These are phyloP conservation scores for Calamus simplicifolius DNA, from an alignment of 176 grass and related monocot genomes.

Conservation along the genomic window DNA sequence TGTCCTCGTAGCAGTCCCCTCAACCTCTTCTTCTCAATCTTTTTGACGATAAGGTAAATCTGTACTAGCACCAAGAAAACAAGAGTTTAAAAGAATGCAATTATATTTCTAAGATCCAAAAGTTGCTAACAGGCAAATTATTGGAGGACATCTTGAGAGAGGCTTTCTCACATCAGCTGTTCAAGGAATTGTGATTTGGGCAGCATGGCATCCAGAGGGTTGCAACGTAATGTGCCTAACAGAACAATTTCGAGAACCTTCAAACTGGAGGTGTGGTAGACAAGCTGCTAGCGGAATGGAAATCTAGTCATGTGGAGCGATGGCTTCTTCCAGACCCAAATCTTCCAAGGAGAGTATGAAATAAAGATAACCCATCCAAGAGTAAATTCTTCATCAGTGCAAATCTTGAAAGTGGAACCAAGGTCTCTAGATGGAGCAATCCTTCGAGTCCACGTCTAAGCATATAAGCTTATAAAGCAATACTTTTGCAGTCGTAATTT, in stretches of 20 bases:
- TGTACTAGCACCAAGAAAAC: no score
- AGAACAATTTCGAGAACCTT: constrained; percentile 58
- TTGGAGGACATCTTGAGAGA: constrained; percentile 71
- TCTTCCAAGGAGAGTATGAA: constrained; percentile 69
- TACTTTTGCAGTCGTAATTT: no score
- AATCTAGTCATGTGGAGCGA: constrained; percentile 17
- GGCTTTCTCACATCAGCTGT: constrained; percentile 75
- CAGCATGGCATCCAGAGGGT: constrained; percentile 41
- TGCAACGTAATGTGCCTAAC: constrained; percentile 90
- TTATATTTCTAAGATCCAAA: no score
- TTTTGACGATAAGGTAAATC: no score
- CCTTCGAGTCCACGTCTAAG: no score
- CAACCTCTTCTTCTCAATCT: no score
- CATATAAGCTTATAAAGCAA: no score
- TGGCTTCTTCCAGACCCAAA: constrained; percentile 40
- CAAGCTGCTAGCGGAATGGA: constrained; percentile 61
- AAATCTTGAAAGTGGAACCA: constrained; percentile 41
- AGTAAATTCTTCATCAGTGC: constrained; percentile 36
- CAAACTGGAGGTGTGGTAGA: constrained; percentile 63
- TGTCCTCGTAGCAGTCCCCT: no score
- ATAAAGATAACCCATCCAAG: constrained; percentile 47
- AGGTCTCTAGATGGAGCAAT: no score
- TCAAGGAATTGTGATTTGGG: constrained; percentile 68
- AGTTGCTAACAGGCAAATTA: constrained; percentile 25
- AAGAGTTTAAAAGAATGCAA: no score